These are phyloP conservation scores for Lodderomyces elongisporus DNA, from an alignment of 1,139 yeast genomes.

Conservation along the genomic window DNA sequence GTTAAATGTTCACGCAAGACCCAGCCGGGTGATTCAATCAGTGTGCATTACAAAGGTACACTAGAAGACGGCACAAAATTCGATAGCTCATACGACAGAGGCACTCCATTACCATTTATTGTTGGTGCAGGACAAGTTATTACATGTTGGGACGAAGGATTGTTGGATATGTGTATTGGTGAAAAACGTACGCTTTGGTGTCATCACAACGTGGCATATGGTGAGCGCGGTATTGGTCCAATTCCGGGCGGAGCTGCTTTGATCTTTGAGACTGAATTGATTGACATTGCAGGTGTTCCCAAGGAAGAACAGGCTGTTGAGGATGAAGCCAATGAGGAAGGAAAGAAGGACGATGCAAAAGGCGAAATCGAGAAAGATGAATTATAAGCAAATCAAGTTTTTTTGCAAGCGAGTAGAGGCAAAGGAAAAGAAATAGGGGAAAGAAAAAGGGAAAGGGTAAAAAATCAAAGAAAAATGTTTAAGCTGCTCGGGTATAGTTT, in stretches of 20 bases:
- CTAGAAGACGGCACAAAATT: constrained; percentile 65
- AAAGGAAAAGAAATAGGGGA: no score
- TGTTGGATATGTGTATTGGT: constrained; percentile 75
- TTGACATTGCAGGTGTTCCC: constrained; percentile 37
- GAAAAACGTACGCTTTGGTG: constrained; percentile 75
- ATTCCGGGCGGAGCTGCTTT: constrained; percentile 74
- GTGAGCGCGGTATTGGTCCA: constrained; percentile 69
- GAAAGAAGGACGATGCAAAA: neutral
- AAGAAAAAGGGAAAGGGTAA: no score
- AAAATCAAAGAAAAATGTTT: no score
- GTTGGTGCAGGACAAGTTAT: constrained; percentile 78
- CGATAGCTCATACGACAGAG: constrained; percentile 67
- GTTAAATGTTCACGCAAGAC: constrained; percentile 56
- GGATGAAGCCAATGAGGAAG: constrained; percentile 7
- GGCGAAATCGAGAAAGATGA: constrained; percentile 9
- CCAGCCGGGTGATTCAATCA: constrained; percentile 56
- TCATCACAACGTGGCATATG: constrained; percentile 76
- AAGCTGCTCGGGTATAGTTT: no score
- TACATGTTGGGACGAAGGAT: constrained; percentile 85
- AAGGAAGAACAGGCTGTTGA: constrained; percentile 7
- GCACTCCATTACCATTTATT: constrained; percentile 60
- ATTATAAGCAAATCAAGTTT: constrained; percentile 10
- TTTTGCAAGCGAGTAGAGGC: no score
- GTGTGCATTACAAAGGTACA: constrained; percentile 73
- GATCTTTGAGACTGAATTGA: constrained; percentile 52